Percentiles rank a stretch among this genome's conserved stretches.
Evolutionary conservation across 2,329 filamentous ascomycete species (phyloP).

Genomic region (Ceratocystis smalleyi): DNA sequence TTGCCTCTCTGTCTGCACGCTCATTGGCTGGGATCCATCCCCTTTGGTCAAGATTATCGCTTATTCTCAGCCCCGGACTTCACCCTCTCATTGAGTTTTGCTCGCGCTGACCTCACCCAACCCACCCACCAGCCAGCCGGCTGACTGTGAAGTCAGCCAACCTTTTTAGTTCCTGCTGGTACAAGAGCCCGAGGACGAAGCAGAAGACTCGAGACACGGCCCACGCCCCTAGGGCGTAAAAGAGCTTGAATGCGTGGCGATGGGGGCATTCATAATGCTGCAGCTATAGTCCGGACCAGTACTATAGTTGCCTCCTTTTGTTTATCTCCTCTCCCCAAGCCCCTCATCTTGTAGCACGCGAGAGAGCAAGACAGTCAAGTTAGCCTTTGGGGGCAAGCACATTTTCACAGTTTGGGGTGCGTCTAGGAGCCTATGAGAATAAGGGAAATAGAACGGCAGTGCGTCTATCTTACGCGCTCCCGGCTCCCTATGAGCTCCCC

Average conservation of each 20-base stretch:
- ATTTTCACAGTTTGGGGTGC: no score
- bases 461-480: constrained; percentile 1
- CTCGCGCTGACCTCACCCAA: background rate
- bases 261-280: background rate
- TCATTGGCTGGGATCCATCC: background rate
- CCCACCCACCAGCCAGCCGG: background rate
- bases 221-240: background rate
- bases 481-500: background rate
- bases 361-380: background rate
- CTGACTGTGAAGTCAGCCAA: no score
- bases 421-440: background rate
- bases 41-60: background rate
- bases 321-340: background rate
- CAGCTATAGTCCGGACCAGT: background rate
- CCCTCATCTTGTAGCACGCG: background rate
- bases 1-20: background rate
- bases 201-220: background rate
- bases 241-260: background rate
- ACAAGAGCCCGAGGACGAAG: background rate
- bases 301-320: no score
- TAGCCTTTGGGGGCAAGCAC: no score
- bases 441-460: background rate
- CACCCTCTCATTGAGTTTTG: background rate
- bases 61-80: background rate
- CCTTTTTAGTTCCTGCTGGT: no score